A percentile compares a stretch with the other conserved stretches of the same genome.
These are phyloP conservation scores for Millerozyma acaciae DNA, from an alignment of 805 yeast species.

Conservation along the genomic window DNA sequence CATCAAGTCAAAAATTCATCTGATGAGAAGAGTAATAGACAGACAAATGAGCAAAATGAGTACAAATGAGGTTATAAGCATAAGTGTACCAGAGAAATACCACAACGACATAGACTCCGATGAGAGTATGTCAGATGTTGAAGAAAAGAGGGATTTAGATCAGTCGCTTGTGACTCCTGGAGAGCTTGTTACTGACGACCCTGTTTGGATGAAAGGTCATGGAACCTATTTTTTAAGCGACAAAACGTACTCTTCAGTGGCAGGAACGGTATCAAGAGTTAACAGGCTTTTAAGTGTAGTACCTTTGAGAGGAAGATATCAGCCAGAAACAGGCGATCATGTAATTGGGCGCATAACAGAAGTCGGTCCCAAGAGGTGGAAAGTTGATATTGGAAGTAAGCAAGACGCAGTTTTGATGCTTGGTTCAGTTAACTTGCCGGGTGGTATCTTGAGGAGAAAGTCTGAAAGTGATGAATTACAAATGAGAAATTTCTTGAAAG, in stretches of 20 bases:
- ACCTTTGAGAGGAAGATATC: conserved; percentile 82
- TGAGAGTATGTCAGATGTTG: conserved; percentile 38
- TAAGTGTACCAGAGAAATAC: conserved; percentile 25
- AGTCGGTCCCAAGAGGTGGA: conserved; percentile 93
- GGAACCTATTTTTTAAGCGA: conserved; percentile 83
- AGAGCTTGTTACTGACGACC: conserved; percentile 91
- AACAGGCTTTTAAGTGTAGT: conserved; percentile 81
- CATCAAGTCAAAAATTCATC: no score
- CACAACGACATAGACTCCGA: conserved; percentile 32
- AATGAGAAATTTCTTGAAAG: conserved; percentile 91
- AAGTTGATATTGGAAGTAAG: conserved; percentile 92
- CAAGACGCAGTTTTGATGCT: conserved; percentile 89
- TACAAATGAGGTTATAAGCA: conserved; percentile 38
- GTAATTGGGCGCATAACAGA: conserved; percentile 91
- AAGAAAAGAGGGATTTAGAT: conserved; percentile 7
- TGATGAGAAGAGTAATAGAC: neutral
- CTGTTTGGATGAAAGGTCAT: conserved; percentile 98
- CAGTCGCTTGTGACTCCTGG: conserved; percentile 82
- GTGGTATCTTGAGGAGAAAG: conserved; percentile 92
- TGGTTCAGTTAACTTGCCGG: conserved; percentile 95
- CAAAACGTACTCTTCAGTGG: conserved; percentile 83
- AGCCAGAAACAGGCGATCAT: conserved; percentile 96
- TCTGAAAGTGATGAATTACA: conserved; percentile 94
- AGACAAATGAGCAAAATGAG: no score
- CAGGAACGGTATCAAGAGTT: conserved; percentile 83